Conservation (phyloP, 176 grass and related monocot genomes). For the Triticum timopheevii region DNA sequence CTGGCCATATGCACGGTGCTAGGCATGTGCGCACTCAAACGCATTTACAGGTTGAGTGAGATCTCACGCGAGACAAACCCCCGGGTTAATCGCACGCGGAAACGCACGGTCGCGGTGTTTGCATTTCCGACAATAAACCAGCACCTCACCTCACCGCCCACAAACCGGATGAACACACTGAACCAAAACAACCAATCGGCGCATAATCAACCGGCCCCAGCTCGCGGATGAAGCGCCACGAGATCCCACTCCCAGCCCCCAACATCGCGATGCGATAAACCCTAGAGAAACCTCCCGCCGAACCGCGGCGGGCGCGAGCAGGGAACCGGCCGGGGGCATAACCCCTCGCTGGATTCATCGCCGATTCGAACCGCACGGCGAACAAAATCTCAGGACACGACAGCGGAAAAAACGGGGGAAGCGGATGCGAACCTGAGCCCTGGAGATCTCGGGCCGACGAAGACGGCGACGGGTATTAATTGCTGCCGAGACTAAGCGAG, state of each 20-base stretch:
- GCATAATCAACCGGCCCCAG: neutral
- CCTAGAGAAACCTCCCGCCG: neutral
- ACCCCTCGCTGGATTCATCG: neutral
- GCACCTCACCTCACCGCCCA: neutral
- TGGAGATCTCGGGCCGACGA: neutral
- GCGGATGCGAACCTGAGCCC: neutral
- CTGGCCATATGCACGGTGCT: neutral
- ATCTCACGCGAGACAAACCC: neutral
- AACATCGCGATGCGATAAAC: neutral
- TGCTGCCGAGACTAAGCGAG: neutral
- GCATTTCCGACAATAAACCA: neutral
- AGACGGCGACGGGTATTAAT: neutral
- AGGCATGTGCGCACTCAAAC: neutral
- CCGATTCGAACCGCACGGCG: neutral
- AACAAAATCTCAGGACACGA: neutral
- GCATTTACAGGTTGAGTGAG: neutral
- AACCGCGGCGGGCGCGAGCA: neutral
- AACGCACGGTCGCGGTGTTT: neutral
- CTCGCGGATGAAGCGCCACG: neutral
- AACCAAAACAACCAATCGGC: neutral
- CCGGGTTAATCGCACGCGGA: neutral
- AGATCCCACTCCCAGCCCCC: conserved; percentile 12
- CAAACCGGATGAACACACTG: neutral
- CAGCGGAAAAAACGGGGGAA: neutral
- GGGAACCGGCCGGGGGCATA: neutral